phyloP scores from a whole-genome alignment of 805 yeast genomes.

The Sugiyamaella mastotermitis region DNA sequence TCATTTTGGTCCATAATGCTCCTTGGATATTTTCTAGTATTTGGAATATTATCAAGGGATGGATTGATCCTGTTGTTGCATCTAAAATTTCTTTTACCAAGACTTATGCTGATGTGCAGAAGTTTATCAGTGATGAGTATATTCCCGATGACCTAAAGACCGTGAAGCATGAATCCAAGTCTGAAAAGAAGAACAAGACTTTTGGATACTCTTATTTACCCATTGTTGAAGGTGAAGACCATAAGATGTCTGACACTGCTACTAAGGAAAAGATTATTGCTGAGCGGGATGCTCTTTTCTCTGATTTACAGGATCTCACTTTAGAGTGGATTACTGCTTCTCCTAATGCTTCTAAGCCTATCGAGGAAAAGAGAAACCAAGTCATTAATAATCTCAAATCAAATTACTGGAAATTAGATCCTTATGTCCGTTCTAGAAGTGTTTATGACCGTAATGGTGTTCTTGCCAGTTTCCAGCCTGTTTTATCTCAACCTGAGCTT shows the following conservation, averaged over 20 bases:
- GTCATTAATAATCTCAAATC: constrained; percentile 48
- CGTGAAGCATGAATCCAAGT: constrained; percentile 44
- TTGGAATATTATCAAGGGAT: constrained; percentile 86
- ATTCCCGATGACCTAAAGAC: constrained; percentile 76
- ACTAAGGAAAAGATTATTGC: constrained; percentile 39
- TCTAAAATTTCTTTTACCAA: constrained; percentile 83
- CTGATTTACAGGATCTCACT: constrained; percentile 58
- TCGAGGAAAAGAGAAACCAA: constrained; percentile 39
- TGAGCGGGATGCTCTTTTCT: constrained; percentile 51
- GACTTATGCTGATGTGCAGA: constrained; percentile 55
- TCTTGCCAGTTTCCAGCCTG: constrained; percentile 36
- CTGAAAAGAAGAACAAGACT: constrained; percentile 67
- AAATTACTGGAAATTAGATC: constrained; percentile 69
- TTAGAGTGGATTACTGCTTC: constrained; percentile 64
- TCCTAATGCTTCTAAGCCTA: constrained; percentile 44
- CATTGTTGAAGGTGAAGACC: constrained; percentile 59
- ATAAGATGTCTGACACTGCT: constrained; percentile 37
- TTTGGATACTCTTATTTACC: constrained; percentile 52
- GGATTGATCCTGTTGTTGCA: constrained; percentile 97
- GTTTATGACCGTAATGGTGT: constrained; percentile 72
- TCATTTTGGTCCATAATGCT: constrained; percentile 80
- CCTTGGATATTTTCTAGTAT: constrained; percentile 96
- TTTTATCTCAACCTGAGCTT: constrained; percentile 16
- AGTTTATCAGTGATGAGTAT: constrained; percentile 51
- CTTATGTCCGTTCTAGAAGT: constrained; percentile 73